Evolutionary conservation across 495 filamentous ascomycete genomes (phyloP).

Genomic region (Rhypophila decipiens): DNA sequence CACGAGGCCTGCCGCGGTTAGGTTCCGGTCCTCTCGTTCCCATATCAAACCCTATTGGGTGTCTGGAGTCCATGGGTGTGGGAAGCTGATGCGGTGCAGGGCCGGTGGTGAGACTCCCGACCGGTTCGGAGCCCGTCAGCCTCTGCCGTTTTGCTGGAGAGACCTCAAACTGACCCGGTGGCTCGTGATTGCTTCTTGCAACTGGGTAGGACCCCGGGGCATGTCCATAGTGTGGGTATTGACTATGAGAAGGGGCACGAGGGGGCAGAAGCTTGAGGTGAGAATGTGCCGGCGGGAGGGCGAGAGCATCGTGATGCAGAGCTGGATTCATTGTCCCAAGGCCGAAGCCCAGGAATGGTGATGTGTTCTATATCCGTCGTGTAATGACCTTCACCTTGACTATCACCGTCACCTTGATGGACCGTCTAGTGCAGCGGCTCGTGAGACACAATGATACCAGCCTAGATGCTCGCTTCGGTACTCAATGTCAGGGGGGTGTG

Average conservation of each 20-base stretch:
- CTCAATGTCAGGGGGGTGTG: too few species aligned
- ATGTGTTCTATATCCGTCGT: slow-evolving; percentile 18
- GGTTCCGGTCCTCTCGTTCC: too few species aligned
- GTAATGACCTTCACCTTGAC: slow-evolving; percentile 12
- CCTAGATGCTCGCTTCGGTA: too few species aligned
- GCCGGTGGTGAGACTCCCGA: too few species aligned
- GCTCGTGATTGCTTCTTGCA: slow-evolving; percentile 20
- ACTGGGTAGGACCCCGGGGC: slow-evolving; percentile 27
- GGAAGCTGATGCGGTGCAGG: neutral
- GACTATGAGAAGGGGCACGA: slow-evolving; percentile 11
- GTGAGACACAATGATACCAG: too few species aligned
- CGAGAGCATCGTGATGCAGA: slow-evolving; percentile 5
- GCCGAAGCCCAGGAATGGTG: slow-evolving; percentile 25
- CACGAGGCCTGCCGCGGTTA: neutral
- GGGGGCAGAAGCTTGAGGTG: slow-evolving; percentile 7
- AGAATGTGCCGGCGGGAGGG: slow-evolving; percentile 2
- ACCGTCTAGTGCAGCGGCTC: too few species aligned
- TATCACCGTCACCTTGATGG: too few species aligned
- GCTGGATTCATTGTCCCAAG: slow-evolving; percentile 14
- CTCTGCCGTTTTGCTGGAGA: slow-evolving; percentile 23
- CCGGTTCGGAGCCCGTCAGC: neutral
- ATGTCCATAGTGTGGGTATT: slow-evolving; percentile 22
- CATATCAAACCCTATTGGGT: too few species aligned
- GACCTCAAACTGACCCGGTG: slow-evolving; percentile 15
- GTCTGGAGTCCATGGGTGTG: too few species aligned